Evolutionary conservation across 768 basidiomycete species (phyloP).

Genomic region (Hortiboletus flavorubellus): DNA sequence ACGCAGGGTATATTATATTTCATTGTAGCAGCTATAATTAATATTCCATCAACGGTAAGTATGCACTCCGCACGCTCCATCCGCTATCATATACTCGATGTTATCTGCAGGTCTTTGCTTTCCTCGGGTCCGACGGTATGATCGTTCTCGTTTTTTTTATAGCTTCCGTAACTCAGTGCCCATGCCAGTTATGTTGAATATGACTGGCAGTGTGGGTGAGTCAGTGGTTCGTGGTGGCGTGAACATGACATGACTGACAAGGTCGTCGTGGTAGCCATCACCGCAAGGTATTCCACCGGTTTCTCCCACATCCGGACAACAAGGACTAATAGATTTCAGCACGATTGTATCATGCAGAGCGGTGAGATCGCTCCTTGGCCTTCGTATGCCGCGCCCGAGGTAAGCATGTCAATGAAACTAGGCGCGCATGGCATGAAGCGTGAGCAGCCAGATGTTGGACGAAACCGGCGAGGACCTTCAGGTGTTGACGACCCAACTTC

Average conservation of each 20-base stretch:
- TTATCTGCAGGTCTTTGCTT: conserved; percentile 8
- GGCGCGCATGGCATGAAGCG: not conserved
- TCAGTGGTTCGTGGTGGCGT: not conserved
- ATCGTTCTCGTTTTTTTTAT: not conserved
- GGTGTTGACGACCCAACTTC: conserved; percentile 7
- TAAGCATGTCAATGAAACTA: not conserved
- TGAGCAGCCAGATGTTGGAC: not conserved
- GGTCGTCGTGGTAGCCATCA: not conserved
- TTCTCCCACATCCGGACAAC: not conserved
- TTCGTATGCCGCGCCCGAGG: not conserved
- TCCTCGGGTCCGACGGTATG: conserved; percentile 5
- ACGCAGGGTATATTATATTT: conserved; percentile 20
- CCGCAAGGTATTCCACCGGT: conserved; percentile 5
- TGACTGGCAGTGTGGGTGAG: conserved; percentile 5
- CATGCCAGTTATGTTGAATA: conserved; percentile 1
- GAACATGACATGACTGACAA: not conserved
- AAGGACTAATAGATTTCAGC: conserved; percentile 1
- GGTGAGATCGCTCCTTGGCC: conserved; percentile 13
- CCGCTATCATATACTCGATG: not conserved
- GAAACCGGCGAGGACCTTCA: not conserved
- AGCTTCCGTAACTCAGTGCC: not conserved
- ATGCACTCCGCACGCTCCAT: not conserved
- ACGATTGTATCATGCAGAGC: conserved; percentile 14
- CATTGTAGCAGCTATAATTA: conserved; percentile 6
- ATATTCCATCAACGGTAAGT: conserved; percentile 9